Evolutionary conservation across 257 asterid genomes (phyloP), one percentile per base, ranked within the genome.

Genomic region (Solanum piurae): DNA sequence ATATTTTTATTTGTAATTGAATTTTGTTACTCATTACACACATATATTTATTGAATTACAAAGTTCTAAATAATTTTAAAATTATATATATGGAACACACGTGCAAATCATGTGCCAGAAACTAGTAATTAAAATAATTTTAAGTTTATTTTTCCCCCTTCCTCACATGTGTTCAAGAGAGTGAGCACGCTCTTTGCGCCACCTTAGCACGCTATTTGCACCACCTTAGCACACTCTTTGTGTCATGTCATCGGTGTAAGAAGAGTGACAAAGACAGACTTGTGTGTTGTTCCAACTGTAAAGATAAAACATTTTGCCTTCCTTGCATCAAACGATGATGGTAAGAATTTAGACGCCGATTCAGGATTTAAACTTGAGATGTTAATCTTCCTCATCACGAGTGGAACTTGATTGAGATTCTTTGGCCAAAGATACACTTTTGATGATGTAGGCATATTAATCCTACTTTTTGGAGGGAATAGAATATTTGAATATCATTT

Each of bases 231-330:
- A 42, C 13, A 13, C 46, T 42, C 13, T 10, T 42, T 42, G 4
- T 42, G 46, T 42, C 46, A 10, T 5, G 0, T 42, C 46, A 42
- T 1, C 46, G 25, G 91, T 91, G 92, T 16, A 92, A 91, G 86
- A 88, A 91, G 86, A 90, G 87, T 36, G 94, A 93, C 62, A 93
- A 89, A 87, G 94, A 91, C 52, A 62, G 84, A 44, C 93, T 93
- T 46, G 94, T 91, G 18, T 88, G 92, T 83, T 93, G 94, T 84
- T 76, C 90, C 33, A 88, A 74, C 9, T 93, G 93, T 55, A 84
- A 85, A 68, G 89, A 87, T 3, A 91, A 91, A 91, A 91, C 92
- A 58, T 93, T 91, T 87, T 91, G 95, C 42, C 52, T 68, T 14
- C 86, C 89, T 7, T 92, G 95, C 89, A 89, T 90, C 85, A 23